Percentiles rank a stretch among this genome's conserved stretches.
phyloP scores from a whole-genome alignment of 805 yeast genomes.

The Spathaspora boniae region DNA sequence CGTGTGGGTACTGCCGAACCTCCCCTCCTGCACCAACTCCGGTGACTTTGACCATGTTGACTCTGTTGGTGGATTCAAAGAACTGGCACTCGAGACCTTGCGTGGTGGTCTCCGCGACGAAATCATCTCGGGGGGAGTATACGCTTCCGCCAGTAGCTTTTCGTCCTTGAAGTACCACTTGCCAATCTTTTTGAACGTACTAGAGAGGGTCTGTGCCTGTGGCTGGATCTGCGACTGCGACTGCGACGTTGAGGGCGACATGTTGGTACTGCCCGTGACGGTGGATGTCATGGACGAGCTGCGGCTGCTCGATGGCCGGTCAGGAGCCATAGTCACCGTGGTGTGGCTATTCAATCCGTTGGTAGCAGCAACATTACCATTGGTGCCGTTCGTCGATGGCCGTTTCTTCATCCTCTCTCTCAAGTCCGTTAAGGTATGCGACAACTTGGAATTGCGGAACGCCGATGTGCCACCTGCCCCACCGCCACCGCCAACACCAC shows the following conservation, averaged over 20 bases:
- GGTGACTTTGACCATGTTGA: too few relatives aligned
- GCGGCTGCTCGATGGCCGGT: not conserved
- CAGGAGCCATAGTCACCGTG: not conserved
- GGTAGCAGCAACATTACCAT: not conserved
- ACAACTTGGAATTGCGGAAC: conserved; percentile 13
- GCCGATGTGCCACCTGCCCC: too few relatives aligned
- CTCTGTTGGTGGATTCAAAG: too few relatives aligned
- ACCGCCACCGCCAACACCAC: too few relatives aligned
- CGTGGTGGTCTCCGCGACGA: conserved; percentile 46
- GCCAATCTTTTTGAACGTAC: conserved; percentile 56
- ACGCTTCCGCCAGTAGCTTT: conserved; percentile 16
- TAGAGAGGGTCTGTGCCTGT: conserved; percentile 9
- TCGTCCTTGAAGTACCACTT: conserved; percentile 64
- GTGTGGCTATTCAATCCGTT: not conserved
- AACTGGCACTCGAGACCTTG: too few relatives aligned
- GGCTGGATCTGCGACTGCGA: not conserved
- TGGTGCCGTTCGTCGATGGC: not conserved
- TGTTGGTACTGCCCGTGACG: too few relatives aligned
- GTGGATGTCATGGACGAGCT: too few relatives aligned
- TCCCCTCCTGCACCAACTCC: too few relatives aligned
- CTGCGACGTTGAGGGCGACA: too few relatives aligned
- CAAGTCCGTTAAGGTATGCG: conserved; percentile 22
- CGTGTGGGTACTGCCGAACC: too few relatives aligned
- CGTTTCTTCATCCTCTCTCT: conserved; percentile 22
- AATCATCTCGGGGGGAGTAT: conserved; percentile 67